Percentiles rank a stretch among this genome's conserved stretches.
phyloP scores from a whole-genome alignment of 805 yeast genomes.

The Wickerhamomyces silvicola region DNA sequence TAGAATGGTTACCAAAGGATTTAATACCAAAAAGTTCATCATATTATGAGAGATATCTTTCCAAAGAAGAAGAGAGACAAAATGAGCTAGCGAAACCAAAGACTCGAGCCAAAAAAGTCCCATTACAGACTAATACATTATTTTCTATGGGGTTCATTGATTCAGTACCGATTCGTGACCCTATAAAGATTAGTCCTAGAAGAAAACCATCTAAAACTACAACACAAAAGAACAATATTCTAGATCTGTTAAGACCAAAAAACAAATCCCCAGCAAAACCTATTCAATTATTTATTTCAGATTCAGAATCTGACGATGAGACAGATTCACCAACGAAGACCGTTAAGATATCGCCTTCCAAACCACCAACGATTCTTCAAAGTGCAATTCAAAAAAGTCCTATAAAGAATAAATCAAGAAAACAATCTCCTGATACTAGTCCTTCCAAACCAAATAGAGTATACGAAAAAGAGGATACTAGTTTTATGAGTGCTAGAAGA shows the following conservation, averaged over 20 bases:
- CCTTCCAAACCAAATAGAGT: not conserved
- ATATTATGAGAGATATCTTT: not conserved
- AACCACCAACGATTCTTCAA: not conserved
- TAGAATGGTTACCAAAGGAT: slow-evolving; percentile 1
- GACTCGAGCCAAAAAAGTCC: not conserved
- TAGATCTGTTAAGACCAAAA: not conserved
- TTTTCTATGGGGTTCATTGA: too few species aligned
- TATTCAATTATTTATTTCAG: not conserved
- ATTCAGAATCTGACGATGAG: not conserved
- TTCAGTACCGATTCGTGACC: too few species aligned
- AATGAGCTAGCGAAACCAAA: not conserved
- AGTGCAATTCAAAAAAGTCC: slow-evolving; percentile 1
- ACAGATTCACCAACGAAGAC: not conserved
- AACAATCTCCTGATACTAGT: not conserved
- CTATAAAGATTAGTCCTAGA: too few species aligned
- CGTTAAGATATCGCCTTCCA: too few species aligned
- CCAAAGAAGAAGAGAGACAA: not conserved
- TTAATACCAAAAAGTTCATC: not conserved
- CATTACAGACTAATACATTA: too few species aligned
- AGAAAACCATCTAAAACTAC: not conserved
- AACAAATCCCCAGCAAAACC: not conserved
- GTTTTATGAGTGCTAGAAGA: not conserved
- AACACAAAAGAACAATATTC: not conserved
- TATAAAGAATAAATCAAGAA: not conserved
- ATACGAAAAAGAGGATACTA: not conserved